These are phyloP conservation scores for Moniliophthora roreri DNA, from an alignment of 1,284 basidiomycete species.

Conservation along the genomic window DNA sequence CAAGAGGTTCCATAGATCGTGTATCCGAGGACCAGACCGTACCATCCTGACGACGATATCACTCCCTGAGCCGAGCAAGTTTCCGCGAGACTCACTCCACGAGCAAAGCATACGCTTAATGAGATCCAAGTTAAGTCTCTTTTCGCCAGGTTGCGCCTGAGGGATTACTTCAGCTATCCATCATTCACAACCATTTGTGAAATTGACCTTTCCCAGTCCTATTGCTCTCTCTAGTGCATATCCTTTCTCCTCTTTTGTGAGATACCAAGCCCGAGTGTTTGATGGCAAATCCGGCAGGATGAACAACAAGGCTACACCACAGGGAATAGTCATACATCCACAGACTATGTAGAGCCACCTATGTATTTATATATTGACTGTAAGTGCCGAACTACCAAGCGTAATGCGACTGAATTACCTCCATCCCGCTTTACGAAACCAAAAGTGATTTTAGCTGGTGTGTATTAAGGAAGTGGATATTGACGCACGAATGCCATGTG, in stretches of 20 bases:
- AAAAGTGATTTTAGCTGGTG: not conserved
- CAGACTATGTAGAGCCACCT: constrained; percentile 27
- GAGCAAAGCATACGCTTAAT: constrained; percentile 20
- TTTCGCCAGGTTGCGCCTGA: constrained; percentile 16
- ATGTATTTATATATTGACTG: no score
- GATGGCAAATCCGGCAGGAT: constrained; percentile 24
- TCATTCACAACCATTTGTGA: not conserved
- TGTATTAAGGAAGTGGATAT: not conserved
- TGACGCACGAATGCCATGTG: constrained; percentile 18
- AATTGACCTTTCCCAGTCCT: constrained; percentile 17
- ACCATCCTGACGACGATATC: constrained; percentile 17
- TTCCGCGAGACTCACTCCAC: constrained; percentile 19
- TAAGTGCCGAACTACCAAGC: not conserved
- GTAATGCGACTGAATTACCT: constrained; percentile 11
- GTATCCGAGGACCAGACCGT: constrained; percentile 24
- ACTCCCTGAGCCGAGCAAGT: not conserved
- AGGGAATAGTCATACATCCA: constrained; percentile 25
- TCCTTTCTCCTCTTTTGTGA: constrained; percentile 21
- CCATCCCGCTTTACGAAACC: constrained; percentile 20
- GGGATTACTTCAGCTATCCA: no score
- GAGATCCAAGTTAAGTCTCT: constrained; percentile 19
- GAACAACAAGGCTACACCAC: constrained; percentile 21
- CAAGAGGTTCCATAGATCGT: constrained; percentile 24
- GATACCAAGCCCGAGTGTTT: constrained; percentile 23
- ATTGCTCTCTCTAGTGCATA: constrained; percentile 22